Evolutionary conservation across 2,329 filamentous ascomycete species (phyloP).

Genomic region (Torrubiellomyces zombiae): DNA sequence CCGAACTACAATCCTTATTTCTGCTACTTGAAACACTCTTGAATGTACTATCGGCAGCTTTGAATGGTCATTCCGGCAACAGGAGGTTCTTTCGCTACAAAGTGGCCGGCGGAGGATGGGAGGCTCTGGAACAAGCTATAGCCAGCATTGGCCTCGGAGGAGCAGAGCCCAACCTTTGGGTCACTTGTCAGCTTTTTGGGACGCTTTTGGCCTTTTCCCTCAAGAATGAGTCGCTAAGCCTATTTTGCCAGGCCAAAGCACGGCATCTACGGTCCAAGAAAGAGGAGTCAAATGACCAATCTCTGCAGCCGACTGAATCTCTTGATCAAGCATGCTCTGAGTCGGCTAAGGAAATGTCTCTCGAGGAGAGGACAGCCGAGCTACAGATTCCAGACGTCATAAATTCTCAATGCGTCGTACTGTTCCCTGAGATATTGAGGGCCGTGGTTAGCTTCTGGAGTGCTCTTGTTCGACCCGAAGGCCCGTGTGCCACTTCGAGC

Average conservation of each 20-base stretch:
- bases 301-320: background rate
- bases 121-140: conserved; percentile 56
- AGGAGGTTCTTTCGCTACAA: conserved; percentile 68
- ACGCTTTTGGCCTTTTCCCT: conserved; percentile 67
- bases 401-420: conserved; percentile 32
- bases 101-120: conserved; percentile 65
- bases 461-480: conserved; percentile 34
- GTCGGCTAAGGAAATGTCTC: conserved; percentile 20
- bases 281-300: conserved; percentile 14
- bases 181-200: conserved; percentile 60
- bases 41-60: conserved; percentile 55
- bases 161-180: conserved; percentile 50
- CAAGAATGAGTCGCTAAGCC: conserved; percentile 57
- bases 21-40: conserved; percentile 55
- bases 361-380: too few species aligned
- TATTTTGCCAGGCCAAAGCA: conserved; percentile 43
- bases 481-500: conserved; percentile 28
- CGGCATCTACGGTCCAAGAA: conserved; percentile 13
- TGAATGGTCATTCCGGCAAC: conserved; percentile 72
- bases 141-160: conserved; percentile 48
- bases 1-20: conserved; percentile 50
- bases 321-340: conserved; percentile 18
- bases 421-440: conserved; percentile 46
- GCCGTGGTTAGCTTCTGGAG: conserved; percentile 48
- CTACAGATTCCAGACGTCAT: too few species aligned